phyloP scores from a whole-genome alignment of 1,284 basidiomycete genomes.

The Phenoliferia sp. region DNA sequence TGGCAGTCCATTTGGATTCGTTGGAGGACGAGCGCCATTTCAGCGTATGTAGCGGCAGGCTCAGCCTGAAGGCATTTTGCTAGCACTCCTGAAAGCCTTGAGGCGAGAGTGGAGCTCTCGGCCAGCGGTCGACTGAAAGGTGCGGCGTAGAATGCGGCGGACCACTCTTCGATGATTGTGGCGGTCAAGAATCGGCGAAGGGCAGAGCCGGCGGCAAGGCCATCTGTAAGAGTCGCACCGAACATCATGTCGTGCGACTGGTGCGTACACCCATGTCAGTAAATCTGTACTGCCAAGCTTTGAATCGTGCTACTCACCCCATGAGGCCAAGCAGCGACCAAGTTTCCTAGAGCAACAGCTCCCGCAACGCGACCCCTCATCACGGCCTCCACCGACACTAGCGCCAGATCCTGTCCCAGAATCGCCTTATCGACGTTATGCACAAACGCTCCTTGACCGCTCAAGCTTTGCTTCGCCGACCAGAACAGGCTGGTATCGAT shows the following conservation, averaged over 20 bases:
- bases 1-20: slow-evolving; percentile 78
- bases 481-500: slow-evolving; percentile 72
- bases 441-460: slow-evolving; percentile 52
- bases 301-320: no score
- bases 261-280: no score
- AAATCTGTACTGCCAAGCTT: no score
- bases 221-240: slow-evolving; percentile 65
- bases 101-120: slow-evolving; percentile 38
- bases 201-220: slow-evolving; percentile 81
- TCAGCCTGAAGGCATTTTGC: slow-evolving; percentile 59
- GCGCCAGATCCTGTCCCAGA: slow-evolving; percentile 80
- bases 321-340: slow-evolving; percentile 18
- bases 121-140: slow-evolving; percentile 4
- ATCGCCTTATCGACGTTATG: slow-evolving; percentile 98
- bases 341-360: slow-evolving; percentile 67
- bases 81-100: slow-evolving; percentile 51
- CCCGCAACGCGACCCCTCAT: slow-evolving; percentile 77
- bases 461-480: slow-evolving; percentile 49
- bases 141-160: slow-evolving; percentile 42
- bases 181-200: slow-evolving; percentile 82
- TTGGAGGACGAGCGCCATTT: slow-evolving; percentile 78
- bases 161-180: slow-evolving; percentile 90
- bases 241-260: slow-evolving; percentile 34
- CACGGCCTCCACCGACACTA: slow-evolving; percentile 74
- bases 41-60: slow-evolving; percentile 66